Base-by-base conservation (phyloP, 768 basidiomycete species). In the Naganishia friedmannii region DNA sequence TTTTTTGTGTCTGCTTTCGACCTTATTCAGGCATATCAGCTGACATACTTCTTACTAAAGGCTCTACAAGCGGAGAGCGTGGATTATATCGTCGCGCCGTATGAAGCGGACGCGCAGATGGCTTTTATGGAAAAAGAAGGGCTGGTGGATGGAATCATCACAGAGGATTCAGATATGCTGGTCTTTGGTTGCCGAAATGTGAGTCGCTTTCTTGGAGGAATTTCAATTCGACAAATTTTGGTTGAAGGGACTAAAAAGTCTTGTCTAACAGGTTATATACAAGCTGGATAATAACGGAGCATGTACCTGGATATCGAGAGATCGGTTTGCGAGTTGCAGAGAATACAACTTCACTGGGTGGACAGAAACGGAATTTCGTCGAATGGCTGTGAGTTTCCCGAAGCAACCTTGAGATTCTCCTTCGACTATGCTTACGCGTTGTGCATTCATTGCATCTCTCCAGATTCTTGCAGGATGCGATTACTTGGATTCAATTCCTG, bases 51-150 rank as follows among this genome's bases (percentile, higher is more conserved):
- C 23, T 3, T 51, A 3, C 7, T 3, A 26, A 51, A 98, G 94
- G 94, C 91, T 13, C 84, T 99, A 37, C 86, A 86, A 57, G 90
- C 89, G 13, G 94, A 96, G 77, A 82, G 83, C 21, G 86, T 98
- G 9, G 79, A 85, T 23, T 96, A 95, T 77, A 84, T 98, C 46
- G 96, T 98, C 21, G 95, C 96, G 4, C 96, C 96, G 0, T 99
- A 98, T 80, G 96, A 99, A 84, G 96, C 96, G 0, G 96, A 99
- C 77, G 93, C 96, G 0, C 96, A 99, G 80, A 86, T 99, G 68
- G 90, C 92, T 54, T 97, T 90, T 81, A 86, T 99, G 53, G 96
- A 98, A 77, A 87, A 86, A 58, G 80, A 84, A 53, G 92, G 92
- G 21, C 76, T 90, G 39, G 91, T 93, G 48, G 89, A 94, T 78